Evolutionary conservation across 2,329 filamentous ascomycete species (phyloP), one percentile per base, ranked within the genome.

Genomic region (Ophiostoma quercus): DNA sequence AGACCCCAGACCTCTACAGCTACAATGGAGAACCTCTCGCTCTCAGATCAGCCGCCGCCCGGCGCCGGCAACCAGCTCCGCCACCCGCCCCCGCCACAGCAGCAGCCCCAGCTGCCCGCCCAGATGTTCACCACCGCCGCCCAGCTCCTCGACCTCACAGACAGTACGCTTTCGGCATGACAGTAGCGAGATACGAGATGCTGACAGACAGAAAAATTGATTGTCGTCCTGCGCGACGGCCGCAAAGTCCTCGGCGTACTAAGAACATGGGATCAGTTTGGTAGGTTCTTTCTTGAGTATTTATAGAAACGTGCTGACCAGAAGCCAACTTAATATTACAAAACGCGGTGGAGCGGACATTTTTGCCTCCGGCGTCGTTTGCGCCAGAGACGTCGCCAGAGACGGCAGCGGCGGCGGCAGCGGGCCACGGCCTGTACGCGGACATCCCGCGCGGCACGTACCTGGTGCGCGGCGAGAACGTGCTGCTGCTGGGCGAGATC

Each of bases 61-160:
- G 62, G 76, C 25, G 77, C 76, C 70, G 75, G 73, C 71, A 47
- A 70, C 68, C 76, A 74, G 51, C 43, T 69, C 66, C 71, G 76
- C 22, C 71, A 76, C 5, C 25, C 66, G 68, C 74, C 76, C 9
- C 82, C 80, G 39, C 85, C 87, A 67, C 79, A 82, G 69, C 82
- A 83, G 66, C 82, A 83, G 66, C 80, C 84, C 73, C 90, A 92
- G 80, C 83, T 94, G 54, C 92, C 92, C 16, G 94, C 94, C 71
- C 94, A 99, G 83, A 97, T 98, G 90, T 99, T 99, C 82, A 96
- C 95, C 22, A 99, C 95, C 41, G 95, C 95, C 41, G 94, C 95
- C 69, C 95, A 98, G 83, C 84, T 99, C 71, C 84, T 99, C 71
- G 95, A 99, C 79, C 85, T 99, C 76, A 98, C 95, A 76, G 95